Conservation (phyloP, 139 green algal genomes). For the Coelastrella sp. region DNA sequence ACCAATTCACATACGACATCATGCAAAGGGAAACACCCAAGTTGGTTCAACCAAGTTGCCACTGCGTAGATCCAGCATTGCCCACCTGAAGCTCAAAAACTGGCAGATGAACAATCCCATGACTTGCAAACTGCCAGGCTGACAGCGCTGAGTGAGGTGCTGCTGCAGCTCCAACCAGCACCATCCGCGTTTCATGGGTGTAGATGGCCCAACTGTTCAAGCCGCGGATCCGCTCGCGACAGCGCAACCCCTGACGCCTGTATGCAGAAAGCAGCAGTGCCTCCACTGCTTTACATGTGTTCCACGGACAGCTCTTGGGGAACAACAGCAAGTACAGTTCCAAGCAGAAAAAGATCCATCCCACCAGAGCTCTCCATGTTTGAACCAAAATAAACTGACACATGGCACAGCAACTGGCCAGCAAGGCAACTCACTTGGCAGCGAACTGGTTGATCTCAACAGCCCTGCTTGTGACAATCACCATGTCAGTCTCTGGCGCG, state of each 20-base stretch:
- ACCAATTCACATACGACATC: too few species aligned
- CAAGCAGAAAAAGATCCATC: too few species aligned
- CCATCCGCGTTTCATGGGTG: slow-evolving; percentile 73
- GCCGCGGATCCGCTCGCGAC: slow-evolving; percentile 34
- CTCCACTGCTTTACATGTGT: too few species aligned
- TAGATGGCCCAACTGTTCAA: slow-evolving; percentile 51
- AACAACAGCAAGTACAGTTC: background rate
- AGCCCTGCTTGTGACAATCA: slow-evolving; percentile 56
- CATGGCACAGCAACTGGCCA: background rate
- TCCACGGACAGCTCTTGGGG: background rate
- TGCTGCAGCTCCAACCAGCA: slow-evolving; percentile 52
- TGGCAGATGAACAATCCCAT: slow-evolving; percentile 65
- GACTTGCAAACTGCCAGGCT: slow-evolving; percentile 65
- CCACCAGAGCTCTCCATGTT: too few species aligned
- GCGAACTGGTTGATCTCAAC: slow-evolving; percentile 63
- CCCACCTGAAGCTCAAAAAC: slow-evolving; percentile 67
- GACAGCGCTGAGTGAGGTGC: slow-evolving; percentile 27
- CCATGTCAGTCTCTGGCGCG: slow-evolving; percentile 58
- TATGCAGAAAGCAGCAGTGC: background rate
- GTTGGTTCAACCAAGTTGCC: too few species aligned
- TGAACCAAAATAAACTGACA: too few species aligned
- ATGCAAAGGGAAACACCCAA: too few species aligned
- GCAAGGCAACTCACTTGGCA: slow-evolving; percentile 1
- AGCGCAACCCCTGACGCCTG: slow-evolving; percentile 34
- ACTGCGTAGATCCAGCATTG: too few species aligned